Evolutionary conservation across 257 asterid genomes (phyloP).

Genomic region (Solanum dulcamara): DNA sequence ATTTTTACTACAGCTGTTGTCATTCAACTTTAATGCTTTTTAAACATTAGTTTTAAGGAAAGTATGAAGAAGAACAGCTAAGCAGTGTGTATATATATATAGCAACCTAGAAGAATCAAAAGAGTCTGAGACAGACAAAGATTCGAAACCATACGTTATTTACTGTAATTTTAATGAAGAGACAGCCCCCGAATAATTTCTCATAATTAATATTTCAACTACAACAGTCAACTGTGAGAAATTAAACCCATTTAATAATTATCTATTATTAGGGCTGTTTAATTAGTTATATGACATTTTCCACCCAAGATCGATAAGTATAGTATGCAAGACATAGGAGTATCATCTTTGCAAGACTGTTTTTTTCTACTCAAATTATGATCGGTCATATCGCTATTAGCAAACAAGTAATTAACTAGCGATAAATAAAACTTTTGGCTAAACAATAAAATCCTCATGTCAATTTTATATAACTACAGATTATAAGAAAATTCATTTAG

Average conservation of each 20-base stretch:
- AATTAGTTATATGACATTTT: neutral
- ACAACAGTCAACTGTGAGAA: no score
- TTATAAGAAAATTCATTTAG: no score
- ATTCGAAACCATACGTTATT: neutral
- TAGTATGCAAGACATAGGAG: no score
- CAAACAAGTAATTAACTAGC: no score
- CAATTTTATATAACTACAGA: no score
- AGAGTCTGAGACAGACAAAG: neutral
- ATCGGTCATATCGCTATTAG: no score
- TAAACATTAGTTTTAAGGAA: neutral
- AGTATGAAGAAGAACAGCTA: neutral
- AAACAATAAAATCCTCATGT: no score
- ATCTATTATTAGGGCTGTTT: neutral
- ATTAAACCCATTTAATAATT: neutral
- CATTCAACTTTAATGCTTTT: neutral
- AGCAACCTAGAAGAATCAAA: neutral
- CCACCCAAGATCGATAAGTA: no score
- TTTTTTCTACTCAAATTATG: no score
- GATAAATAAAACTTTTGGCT: no score
- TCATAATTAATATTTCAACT: no score
- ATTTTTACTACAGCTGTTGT: neutral
- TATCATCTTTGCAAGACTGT: no score
- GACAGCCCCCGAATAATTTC: neutral
- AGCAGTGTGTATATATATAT: neutral
- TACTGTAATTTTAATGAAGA: neutral